These are phyloP conservation scores for Dactylella cylindrospora DNA, from an alignment of 2,329 filamentous ascomycete genomes.

Conservation along the genomic window DNA sequence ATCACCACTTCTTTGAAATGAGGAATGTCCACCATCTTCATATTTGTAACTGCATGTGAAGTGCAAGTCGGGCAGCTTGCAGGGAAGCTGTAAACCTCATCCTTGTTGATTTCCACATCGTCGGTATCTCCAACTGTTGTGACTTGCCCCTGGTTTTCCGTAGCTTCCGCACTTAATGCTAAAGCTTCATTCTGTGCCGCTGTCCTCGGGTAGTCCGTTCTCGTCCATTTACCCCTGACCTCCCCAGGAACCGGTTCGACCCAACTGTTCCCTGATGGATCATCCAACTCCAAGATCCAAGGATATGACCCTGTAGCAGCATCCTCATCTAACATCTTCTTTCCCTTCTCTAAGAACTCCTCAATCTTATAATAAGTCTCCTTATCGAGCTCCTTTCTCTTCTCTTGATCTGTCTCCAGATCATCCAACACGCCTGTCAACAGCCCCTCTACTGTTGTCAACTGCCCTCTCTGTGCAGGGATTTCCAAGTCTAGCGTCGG, in stretches of 20 bases:
- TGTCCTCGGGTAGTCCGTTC: slow-evolving; percentile 79
- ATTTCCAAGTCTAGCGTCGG: slow-evolving; percentile 93
- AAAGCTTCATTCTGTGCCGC: slow-evolving; percentile 82
- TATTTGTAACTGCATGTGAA: slow-evolving; percentile 82
- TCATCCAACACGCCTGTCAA: slow-evolving; percentile 76
- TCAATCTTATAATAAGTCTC: slow-evolving; percentile 78
- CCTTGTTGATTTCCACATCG: slow-evolving; percentile 70
- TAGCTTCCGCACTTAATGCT: slow-evolving; percentile 64
- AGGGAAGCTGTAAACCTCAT: slow-evolving; percentile 91
- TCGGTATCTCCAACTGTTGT: slow-evolving; percentile 47
- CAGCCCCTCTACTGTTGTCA: slow-evolving; percentile 91
- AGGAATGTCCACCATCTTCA: slow-evolving; percentile 98
- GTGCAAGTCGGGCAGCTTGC: slow-evolving; percentile 88
- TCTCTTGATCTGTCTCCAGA: slow-evolving; percentile 77
- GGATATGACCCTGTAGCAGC: slow-evolving; percentile 62
- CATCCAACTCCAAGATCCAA: slow-evolving; percentile 84
- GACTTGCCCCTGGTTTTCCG: slow-evolving; percentile 50
- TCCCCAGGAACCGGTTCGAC: slow-evolving; percentile 84
- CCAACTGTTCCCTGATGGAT: slow-evolving; percentile 93
- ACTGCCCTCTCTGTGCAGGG: slow-evolving; percentile 82
- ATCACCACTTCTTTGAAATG: slow-evolving; percentile 97
- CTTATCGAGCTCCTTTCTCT: slow-evolving; percentile 73
- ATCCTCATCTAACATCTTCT: slow-evolving; percentile 68
- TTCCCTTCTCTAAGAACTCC: slow-evolving; percentile 71
- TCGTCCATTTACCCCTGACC: slow-evolving; percentile 81